phyloP scores from a whole-genome alignment of 164 flowering plant species.

The Tetrastigma voinierianum region DNA sequence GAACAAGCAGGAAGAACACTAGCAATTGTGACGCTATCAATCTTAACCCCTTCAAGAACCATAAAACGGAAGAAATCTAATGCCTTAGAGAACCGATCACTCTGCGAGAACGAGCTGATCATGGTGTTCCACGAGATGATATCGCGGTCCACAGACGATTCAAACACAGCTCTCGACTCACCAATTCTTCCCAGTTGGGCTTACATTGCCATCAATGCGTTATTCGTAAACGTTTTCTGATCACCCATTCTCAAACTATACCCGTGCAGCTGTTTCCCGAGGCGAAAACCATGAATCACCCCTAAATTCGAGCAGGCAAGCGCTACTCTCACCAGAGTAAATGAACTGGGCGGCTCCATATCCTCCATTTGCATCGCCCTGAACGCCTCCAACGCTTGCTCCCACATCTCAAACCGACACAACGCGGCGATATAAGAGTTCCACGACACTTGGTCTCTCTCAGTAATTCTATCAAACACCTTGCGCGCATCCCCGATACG shows the following conservation, averaged over 20 bases:
- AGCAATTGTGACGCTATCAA: slow-evolving; percentile 70
- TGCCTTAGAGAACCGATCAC: slow-evolving; percentile 55
- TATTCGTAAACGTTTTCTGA: slow-evolving; percentile 45
- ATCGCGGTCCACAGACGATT: slow-evolving; percentile 43
- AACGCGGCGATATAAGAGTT: slow-evolving; percentile 58
- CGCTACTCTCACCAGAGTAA: slow-evolving; percentile 70
- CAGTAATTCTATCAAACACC: slow-evolving; percentile 66
- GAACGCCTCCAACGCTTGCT: slow-evolving; percentile 49
- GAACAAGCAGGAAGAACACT: slow-evolving; percentile 84
- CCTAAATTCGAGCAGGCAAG: slow-evolving; percentile 55
- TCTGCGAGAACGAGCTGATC: slow-evolving; percentile 59
- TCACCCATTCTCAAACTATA: slow-evolving; percentile 48
- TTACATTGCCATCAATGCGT: slow-evolving; percentile 80
- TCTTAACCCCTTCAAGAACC: slow-evolving; percentile 47
- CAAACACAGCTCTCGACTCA: slow-evolving; percentile 44
- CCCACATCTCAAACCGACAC: slow-evolving; percentile 64
- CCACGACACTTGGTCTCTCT: slow-evolving; percentile 76
- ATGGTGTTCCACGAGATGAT: slow-evolving; percentile 82
- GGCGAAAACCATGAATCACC: slow-evolving; percentile 37
- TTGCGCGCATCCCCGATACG: slow-evolving; percentile 36
- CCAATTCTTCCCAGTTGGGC: slow-evolving; percentile 54
- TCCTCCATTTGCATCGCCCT: slow-evolving; percentile 40
- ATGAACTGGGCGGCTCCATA: slow-evolving; percentile 53
- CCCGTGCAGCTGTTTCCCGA: slow-evolving; percentile 73
- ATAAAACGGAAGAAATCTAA: slow-evolving; percentile 39